Base-by-base conservation (phyloP, 108 stramenopile genomes). In the Cyclotella sp. region DNA sequence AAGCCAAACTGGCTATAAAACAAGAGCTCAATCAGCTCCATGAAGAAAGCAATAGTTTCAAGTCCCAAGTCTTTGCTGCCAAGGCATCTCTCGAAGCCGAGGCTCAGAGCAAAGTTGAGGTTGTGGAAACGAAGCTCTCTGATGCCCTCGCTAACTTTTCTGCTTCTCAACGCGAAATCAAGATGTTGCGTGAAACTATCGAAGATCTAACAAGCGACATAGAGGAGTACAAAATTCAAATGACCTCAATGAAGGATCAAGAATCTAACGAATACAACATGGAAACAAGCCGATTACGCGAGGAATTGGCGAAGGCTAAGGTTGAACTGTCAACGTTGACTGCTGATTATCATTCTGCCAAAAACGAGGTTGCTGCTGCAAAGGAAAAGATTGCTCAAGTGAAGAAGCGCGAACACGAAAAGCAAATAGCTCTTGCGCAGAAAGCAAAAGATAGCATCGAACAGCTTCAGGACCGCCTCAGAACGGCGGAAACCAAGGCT, bases 41-140 rank as follows among this genome's bases (percentile, higher is more conserved):
- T 29, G 58, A 74, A 44, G 63, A 76, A 42, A 73, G 75, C 43
- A 46, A 28, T 11, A 9, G 52, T 3, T 83, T 83, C 74, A 83
- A 80, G 55, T 44, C 74, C 0, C 83, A 80, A 49, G 83, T 76
- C 11, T 80, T 69, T 75, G 74, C 65, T 9, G 78, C 74, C 9
- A 83, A 83, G 57, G 73, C 78, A 7, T 68, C 75, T 9, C 30
- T 83, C 15, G 83, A 84, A 70, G 65, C 73, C 22, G 79, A 88
- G 43, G 26, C 72, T 18, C 45, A 70, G 28, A 63, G 30, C 19
- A 86, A 84, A 19, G 16, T 81, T 40, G 28, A 54, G 9, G 19
- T 64, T 67, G 30, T 84, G 15, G 62, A 72, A 43, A 49, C 60
- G 14, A 63, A 72, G 15, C 69, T 85, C 18, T 42, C 55, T n/a